phyloP scores from a whole-genome alignment of 2,329 filamentous ascomycete genomes.

The Ceratocystis cubensis region DNA sequence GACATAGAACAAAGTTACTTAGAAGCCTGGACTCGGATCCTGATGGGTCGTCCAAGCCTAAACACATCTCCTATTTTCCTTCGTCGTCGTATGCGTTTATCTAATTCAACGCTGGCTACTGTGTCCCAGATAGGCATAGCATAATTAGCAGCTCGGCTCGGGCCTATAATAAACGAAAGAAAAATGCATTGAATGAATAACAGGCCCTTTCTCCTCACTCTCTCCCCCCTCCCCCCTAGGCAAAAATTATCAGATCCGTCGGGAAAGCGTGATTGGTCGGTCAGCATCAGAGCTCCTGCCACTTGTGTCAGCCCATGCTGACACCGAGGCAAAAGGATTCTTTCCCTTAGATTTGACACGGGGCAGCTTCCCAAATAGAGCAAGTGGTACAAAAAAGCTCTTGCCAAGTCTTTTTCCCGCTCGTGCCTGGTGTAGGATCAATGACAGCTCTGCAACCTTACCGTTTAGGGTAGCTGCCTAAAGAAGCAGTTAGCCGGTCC shows the following conservation, averaged over 20 bases:
- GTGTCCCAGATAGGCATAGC: too few species aligned
- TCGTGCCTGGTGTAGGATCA: neutral
- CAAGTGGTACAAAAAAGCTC: neutral
- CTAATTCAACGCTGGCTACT: too few species aligned
- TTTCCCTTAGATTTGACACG: neutral
- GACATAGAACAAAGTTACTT: neutral
- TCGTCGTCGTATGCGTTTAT: too few species aligned
- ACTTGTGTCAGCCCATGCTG: neutral
- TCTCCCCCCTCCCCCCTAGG: neutral
- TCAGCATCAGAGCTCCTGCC: neutral
- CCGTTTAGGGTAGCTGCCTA: neutral
- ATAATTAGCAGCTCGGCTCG: neutral
- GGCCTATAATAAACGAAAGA: neutral
- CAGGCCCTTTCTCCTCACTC: too few species aligned
- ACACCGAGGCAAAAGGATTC: neutral
- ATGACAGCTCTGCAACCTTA: neutral
- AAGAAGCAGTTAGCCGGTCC: neutral
- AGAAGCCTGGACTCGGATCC: neutral
- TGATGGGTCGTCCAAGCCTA: too few species aligned
- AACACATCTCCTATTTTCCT: too few species aligned
- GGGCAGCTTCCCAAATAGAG: neutral
- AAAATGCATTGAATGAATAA: neutral
- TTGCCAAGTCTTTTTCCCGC: neutral
- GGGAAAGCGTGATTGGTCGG: neutral
- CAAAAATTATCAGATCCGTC: neutral